These are phyloP conservation scores for Boletellus deceptivus DNA, from an alignment of 1,284 basidiomycete genomes.

Conservation along the genomic window DNA sequence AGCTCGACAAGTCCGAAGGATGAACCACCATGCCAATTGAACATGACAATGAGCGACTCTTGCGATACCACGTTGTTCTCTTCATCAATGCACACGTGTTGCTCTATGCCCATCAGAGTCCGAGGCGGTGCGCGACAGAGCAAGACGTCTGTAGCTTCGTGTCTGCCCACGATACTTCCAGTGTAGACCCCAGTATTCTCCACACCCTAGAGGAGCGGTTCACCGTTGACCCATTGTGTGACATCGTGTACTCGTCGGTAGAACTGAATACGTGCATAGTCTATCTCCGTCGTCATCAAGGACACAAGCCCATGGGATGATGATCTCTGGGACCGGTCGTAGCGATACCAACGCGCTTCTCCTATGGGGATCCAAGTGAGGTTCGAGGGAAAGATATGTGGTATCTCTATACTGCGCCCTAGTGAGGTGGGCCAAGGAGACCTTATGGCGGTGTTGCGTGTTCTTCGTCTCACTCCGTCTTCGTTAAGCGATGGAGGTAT, in stretches of 20 bases:
- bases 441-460: too few species aligned
- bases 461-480: too few species aligned
- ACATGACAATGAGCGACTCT: not conserved
- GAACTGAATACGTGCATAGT: too few species aligned
- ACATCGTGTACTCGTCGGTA: not conserved
- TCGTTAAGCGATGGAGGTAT: too few species aligned
- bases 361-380: constrained; percentile 73
- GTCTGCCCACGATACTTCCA: not conserved
- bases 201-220: not conserved
- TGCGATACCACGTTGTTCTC: not conserved
- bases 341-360: too few species aligned
- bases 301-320: not conserved
- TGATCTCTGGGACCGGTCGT: not conserved
- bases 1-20: constrained; percentile 3
- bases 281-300: too few species aligned
- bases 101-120: not conserved
- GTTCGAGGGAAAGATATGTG: constrained; percentile 93
- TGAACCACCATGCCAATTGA: not conserved
- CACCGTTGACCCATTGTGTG: not conserved
- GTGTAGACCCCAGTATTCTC: not conserved
- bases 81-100: not conserved
- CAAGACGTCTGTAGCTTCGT: not conserved
- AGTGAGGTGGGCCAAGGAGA: too few species aligned
- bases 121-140: not conserved
- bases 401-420: constrained; percentile 62